Evolutionary conservation across 768 basidiomycete species (phyloP).

Genomic region (Naganishia kalamii): DNA sequence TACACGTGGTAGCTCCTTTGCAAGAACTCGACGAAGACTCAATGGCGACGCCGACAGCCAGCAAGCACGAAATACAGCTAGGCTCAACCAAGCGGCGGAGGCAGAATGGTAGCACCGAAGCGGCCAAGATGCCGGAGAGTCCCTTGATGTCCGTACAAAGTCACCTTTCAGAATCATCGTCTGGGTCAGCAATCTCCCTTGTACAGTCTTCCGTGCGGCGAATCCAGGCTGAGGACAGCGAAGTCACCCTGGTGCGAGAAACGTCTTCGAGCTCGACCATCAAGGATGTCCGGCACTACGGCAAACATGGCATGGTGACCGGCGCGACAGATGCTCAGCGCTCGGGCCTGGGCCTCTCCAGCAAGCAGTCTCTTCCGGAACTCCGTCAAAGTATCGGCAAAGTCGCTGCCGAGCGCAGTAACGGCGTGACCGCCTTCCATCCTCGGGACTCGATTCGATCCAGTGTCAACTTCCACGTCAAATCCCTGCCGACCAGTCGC

Average conservation of each 20-base stretch:
- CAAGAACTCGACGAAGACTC: conserved; percentile 1
- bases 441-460: conserved; percentile 9
- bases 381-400: conserved; percentile 54
- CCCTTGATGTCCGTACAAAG: neutral
- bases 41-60: conserved; percentile 11
- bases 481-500: conserved; percentile 6
- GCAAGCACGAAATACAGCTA: conserved; percentile 15
- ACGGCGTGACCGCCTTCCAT: neutral
- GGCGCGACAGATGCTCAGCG: conserved; percentile 40
- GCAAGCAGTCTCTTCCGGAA: conserved; percentile 83
- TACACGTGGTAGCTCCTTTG: neutral
- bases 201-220: neutral
- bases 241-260: conserved; percentile 50
- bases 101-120: neutral
- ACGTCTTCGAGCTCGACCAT: conserved; percentile 52
- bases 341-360: conserved; percentile 34
- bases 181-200: neutral
- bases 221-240: neutral
- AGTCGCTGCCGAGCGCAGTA: conserved; percentile 45
- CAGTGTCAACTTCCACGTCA: conserved; percentile 10
- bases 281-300: conserved; percentile 17
- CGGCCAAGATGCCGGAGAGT: neutral
- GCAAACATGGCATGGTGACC: conserved; percentile 37
- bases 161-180: neutral
- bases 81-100: conserved; percentile 3